These are phyloP conservation scores for Biscogniauxia mediterranea DNA, from an alignment of 2,329 filamentous ascomycete genomes.

Conservation along the genomic window DNA sequence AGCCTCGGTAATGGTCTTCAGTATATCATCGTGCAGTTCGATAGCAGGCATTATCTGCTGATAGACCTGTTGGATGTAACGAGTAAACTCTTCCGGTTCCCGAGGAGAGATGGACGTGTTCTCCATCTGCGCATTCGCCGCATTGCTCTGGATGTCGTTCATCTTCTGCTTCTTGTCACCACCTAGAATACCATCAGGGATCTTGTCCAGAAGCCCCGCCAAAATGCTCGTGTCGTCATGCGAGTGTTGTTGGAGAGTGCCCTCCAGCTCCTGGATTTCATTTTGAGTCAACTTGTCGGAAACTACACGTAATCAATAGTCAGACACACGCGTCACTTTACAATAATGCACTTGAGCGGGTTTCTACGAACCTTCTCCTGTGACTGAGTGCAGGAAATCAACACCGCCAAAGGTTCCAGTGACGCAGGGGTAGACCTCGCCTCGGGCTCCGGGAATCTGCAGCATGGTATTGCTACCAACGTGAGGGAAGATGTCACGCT, in stretches of 20 bases:
- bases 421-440: constrained; percentile 73
- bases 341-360: background rate
- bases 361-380: constrained; percentile 52
- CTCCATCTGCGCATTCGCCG: constrained; percentile 71
- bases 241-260: constrained; percentile 67
- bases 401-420: constrained; percentile 95
- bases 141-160: constrained; percentile 76
- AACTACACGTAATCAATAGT: constrained; percentile 44
- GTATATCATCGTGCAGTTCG: constrained; percentile 84
- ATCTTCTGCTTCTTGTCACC: constrained; percentile 72
- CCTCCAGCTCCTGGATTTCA: constrained; percentile 84
- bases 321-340: background rate
- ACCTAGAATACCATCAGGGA: constrained; percentile 78
- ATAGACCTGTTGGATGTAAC: constrained; percentile 71
- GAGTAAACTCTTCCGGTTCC: constrained; percentile 79
- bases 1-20: constrained; percentile 74
- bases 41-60: constrained; percentile 85
- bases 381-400: constrained; percentile 89
- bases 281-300: constrained; percentile 89
- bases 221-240: constrained; percentile 70
- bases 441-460: constrained; percentile 62
- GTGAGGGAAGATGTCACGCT: constrained; percentile 79
- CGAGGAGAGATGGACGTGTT: constrained; percentile 72
- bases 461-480: constrained; percentile 75
- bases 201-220: constrained; percentile 75